Evolutionary conservation across 2,329 filamentous ascomycete species (phyloP).

Genomic region (Hirsutella minnesotensis): DNA sequence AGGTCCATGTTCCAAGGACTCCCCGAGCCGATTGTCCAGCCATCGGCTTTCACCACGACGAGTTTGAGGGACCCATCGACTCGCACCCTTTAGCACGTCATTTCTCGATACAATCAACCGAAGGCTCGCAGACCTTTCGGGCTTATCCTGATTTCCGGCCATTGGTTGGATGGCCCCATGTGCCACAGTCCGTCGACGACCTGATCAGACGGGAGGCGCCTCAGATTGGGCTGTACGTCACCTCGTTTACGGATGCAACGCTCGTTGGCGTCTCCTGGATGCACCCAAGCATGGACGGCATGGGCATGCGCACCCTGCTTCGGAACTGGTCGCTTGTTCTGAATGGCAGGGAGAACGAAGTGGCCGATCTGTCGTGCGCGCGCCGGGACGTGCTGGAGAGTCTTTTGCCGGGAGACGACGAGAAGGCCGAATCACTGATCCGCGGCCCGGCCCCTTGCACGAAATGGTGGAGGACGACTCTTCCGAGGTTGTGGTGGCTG

Average conservation of each 20-base stretch:
- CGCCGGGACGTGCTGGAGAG: too few relatives aligned
- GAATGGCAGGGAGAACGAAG: background rate
- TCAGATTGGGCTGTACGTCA: background rate
- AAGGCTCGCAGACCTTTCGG: background rate
- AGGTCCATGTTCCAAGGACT: background rate
- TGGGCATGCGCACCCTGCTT: constrained; percentile 6
- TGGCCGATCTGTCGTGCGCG: background rate
- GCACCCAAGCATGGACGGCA: background rate
- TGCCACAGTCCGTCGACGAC: background rate
- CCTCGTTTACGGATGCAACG: background rate
- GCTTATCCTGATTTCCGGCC: background rate
- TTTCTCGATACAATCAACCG: background rate
- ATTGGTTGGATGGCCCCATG: background rate
- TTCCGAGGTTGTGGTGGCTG: too few relatives aligned
- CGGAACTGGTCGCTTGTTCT: background rate
- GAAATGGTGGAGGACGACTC: too few relatives aligned
- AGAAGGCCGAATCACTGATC: too few relatives aligned
- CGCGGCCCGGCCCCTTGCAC: too few relatives aligned
- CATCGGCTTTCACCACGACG: background rate
- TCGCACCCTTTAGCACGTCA: background rate
- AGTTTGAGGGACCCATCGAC: background rate
- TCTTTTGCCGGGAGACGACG: too few relatives aligned
- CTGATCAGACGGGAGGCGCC: background rate
- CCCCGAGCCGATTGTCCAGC: background rate
- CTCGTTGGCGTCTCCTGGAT: background rate